A percentile compares a stretch with the other conserved stretches of the same genome.
These are phyloP conservation scores for Dendrobium chrysotoxum DNA, from an alignment of 106 monocot genomes.

Conservation along the genomic window DNA sequence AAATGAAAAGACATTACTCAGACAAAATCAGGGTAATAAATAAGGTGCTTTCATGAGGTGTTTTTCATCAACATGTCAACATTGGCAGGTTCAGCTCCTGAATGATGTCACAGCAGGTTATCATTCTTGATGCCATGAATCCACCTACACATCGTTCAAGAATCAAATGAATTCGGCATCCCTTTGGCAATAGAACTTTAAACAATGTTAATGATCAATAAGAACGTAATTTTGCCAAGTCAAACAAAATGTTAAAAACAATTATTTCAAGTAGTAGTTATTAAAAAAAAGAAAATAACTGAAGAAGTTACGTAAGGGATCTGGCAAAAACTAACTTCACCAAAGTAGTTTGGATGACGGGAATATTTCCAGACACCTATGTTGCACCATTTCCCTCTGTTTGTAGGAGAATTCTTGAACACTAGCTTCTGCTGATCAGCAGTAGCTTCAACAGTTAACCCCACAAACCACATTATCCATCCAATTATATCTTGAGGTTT, in stretches of 20 bases:
- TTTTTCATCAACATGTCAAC: too few species aligned
- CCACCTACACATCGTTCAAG: too few species aligned
- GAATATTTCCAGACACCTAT: slow-evolving; percentile 93
- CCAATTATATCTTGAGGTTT: slow-evolving; percentile 88
- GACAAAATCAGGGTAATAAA: too few species aligned
- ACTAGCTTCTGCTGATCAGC: slow-evolving; percentile 91
- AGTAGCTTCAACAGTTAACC: slow-evolving; percentile 55
- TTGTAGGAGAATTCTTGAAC: slow-evolving; percentile 74
- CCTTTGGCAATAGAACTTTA: too few species aligned
- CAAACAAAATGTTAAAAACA: neutral
- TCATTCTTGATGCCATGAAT: too few species aligned
- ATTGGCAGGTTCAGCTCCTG: too few species aligned
- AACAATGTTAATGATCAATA: too few species aligned
- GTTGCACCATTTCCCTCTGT: slow-evolving; percentile 84
- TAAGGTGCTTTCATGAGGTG: too few species aligned
- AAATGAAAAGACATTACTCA: too few species aligned
- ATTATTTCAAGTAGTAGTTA: neutral
- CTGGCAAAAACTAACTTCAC: slow-evolving; percentile 56
- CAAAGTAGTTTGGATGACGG: slow-evolving; percentile 98
- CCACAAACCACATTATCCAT: slow-evolving; percentile 88
- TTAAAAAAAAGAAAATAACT: neutral
- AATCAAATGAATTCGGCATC: too few species aligned
- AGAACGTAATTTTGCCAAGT: too few species aligned
- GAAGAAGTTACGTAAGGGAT: neutral
- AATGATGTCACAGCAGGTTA: too few species aligned